Evolutionary conservation across 371 early-diverging fungal species (phyloP).

Genomic region (Syncephalastrum monosporum): DNA sequence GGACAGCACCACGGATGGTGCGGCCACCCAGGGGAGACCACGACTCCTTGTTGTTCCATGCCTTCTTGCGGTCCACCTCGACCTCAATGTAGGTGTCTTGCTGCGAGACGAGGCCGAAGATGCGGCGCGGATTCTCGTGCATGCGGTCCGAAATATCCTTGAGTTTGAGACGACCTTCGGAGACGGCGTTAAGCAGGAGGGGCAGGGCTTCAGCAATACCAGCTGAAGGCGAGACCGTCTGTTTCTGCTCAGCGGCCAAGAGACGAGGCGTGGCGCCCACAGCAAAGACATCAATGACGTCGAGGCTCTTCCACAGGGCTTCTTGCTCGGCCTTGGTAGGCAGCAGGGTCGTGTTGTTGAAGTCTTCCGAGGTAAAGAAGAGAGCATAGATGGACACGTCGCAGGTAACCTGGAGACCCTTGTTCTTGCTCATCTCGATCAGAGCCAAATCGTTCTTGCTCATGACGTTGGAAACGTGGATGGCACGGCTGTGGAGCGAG

Average conservation of each 20-base stretch:
- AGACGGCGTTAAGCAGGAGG: constrained; percentile 80
- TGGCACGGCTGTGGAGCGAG: constrained; percentile 72
- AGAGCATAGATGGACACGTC: constrained; percentile 86
- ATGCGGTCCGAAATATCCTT: constrained; percentile 75
- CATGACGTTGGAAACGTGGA: constrained; percentile 87
- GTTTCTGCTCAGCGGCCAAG: constrained; percentile 54
- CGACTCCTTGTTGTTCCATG: constrained; percentile 33
- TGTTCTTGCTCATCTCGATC: constrained; percentile 83
- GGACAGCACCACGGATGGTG: constrained; percentile 62
- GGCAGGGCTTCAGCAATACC: constrained; percentile 80
- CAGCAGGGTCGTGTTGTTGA: constrained; percentile 40
- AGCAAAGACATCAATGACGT: constrained; percentile 88
- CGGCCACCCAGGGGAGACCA: constrained; percentile 52
- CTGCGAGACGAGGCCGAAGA: constrained; percentile 87
- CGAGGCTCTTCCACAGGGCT: constrained; percentile 79
- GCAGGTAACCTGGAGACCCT: constrained; percentile 90
- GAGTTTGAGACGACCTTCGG: constrained; percentile 76
- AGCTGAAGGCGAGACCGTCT: constrained; percentile 34
- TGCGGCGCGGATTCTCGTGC: constrained; percentile 81
- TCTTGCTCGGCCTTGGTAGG: constrained; percentile 59
- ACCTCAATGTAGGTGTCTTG: constrained; percentile 89
- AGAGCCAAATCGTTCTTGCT: constrained; percentile 79
- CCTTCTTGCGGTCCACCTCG: constrained; percentile 61
- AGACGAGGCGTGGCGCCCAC: constrained; percentile 71
- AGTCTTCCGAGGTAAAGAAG: constrained; percentile 63